These are phyloP conservation scores for Aureobasidium sp. DNA, from an alignment of 2,329 filamentous ascomycete species.

Conservation along the genomic window DNA sequence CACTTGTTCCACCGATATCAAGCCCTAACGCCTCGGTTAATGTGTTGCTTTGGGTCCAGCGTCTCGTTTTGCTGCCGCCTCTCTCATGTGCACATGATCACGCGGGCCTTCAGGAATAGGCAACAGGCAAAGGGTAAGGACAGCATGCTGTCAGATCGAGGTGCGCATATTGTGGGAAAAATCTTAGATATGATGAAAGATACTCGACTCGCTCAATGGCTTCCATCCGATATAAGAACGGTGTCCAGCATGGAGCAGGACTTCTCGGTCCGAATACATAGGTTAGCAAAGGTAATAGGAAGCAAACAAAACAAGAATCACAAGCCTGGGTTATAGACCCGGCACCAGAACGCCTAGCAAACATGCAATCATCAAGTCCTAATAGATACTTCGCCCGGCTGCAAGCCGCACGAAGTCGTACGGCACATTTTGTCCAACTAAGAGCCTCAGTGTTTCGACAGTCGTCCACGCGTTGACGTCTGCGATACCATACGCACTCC, in stretches of 20 bases:
- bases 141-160: background rate
- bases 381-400: slow-evolving; percentile 48
- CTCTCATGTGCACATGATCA: slow-evolving; percentile 1
- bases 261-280: background rate
- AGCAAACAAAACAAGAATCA: background rate
- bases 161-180: no score
- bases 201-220: background rate
- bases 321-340: background rate
- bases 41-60: slow-evolving; percentile 4
- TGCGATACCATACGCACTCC: slow-evolving; percentile 70
- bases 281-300: background rate
- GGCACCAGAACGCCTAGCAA: slow-evolving; percentile 3
- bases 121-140: background rate
- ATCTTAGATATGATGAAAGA: background rate
- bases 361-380: slow-evolving; percentile 7
- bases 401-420: slow-evolving; percentile 81
- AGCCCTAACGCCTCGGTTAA: slow-evolving; percentile 5
- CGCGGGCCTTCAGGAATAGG: background rate
- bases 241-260: background rate
- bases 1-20: background rate
- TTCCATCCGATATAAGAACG: background rate
- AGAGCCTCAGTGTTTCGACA: slow-evolving; percentile 68
- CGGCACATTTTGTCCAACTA: slow-evolving; percentile 80
- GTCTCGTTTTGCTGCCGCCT: background rate
- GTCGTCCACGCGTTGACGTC: slow-evolving; percentile 80